Conservation (phyloP, 2,329 filamentous ascomycete species). For the Tolypocladium cylindrosporum region DNA sequence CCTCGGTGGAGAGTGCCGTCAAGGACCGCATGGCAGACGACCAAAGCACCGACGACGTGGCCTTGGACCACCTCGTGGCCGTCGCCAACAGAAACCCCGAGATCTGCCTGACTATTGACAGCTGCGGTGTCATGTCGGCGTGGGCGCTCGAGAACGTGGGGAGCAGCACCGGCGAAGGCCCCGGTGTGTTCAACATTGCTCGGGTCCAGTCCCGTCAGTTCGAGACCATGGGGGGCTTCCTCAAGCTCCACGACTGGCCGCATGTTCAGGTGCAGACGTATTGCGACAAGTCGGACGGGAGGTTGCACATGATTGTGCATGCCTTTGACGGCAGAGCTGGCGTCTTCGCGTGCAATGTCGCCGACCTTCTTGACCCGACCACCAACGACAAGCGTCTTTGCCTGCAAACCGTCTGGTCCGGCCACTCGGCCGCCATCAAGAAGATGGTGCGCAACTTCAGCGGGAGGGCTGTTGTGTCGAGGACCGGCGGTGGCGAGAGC, state of each 20-base stretch:
- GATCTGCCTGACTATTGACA: constrained; percentile 76
- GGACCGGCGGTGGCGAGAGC: constrained; percentile 68
- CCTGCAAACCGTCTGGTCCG: constrained; percentile 64
- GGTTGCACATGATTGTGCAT: constrained; percentile 67
- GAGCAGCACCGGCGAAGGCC: constrained; percentile 52
- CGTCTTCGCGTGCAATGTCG: constrained; percentile 69
- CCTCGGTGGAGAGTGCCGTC: constrained; percentile 67
- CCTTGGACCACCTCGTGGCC: constrained; percentile 75
- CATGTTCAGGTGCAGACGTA: constrained; percentile 67
- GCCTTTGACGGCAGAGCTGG: constrained; percentile 78
- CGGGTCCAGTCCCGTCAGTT: constrained; percentile 56
- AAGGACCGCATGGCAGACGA: constrained; percentile 44
- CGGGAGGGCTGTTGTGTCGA: constrained; percentile 70
- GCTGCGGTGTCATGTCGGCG: constrained; percentile 76
- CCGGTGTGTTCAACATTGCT: constrained; percentile 76
- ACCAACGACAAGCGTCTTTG: constrained; percentile 50
- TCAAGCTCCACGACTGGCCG: constrained; percentile 11
- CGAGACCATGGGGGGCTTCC: constrained; percentile 29
- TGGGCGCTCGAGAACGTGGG: constrained; percentile 88
- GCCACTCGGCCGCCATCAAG: constrained; percentile 69
- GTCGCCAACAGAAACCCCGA: constrained; percentile 80
- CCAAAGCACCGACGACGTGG: constrained; percentile 54
- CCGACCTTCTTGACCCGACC: constrained; percentile 68
- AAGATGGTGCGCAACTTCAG: constrained; percentile 82
- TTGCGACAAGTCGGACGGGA: constrained; percentile 53